Evolutionary conservation across 495 filamentous ascomycete species (phyloP), one percentile per base, ranked within the genome.

Genomic region (Daldinia decipiens): DNA sequence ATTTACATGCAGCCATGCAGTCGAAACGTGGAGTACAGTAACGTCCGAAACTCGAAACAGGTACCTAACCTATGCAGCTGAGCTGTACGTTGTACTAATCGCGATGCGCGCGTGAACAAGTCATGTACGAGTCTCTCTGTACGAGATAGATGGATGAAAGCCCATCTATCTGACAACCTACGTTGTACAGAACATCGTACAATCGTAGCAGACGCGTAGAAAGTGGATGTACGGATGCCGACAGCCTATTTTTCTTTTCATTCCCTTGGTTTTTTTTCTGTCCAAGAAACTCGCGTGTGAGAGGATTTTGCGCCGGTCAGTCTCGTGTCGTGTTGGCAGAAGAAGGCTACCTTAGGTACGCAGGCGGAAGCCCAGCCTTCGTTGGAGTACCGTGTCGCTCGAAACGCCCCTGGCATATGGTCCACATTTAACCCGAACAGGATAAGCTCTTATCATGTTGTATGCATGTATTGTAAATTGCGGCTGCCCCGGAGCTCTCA

Each of bases 381-480:
- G 58, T 62, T 68, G 40, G 67, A 59, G 8, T 21, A 19, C 62
- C 59, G 52, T 29, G 31, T 65, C 32, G 53, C 40, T 39, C 26
- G 51, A 59, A 15, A 62, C n/a, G 24, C 61, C 62, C 62, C 56
- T 65, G 66, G 55, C 53, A 64, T 32, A 24, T 11, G 59, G 36
- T 36, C 70, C 70, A 51, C 60, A 45, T 56, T 45, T 72, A 65
- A 52, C 70, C 56, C 4, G 54, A 68, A 60, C 8, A 56, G 59
- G 70, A 60, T 61, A 64, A 64, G 70, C 51, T 38, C 60, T 68
- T 68, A 68, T 72, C 70, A 56, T 65, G 59, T 63, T 45, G 47
- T 40, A 64, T 64, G 64, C 63, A 72, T 36, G 62, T 71, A 66
- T 56, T 67, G 69, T 64, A 64, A 71, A 72, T 72, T 72, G 70